Percentiles rank a stretch among this genome's conserved stretches.
These are phyloP conservation scores for Trichomonas tenax DNA, from an alignment of 208 protist genomes.

Conservation along the genomic window DNA sequence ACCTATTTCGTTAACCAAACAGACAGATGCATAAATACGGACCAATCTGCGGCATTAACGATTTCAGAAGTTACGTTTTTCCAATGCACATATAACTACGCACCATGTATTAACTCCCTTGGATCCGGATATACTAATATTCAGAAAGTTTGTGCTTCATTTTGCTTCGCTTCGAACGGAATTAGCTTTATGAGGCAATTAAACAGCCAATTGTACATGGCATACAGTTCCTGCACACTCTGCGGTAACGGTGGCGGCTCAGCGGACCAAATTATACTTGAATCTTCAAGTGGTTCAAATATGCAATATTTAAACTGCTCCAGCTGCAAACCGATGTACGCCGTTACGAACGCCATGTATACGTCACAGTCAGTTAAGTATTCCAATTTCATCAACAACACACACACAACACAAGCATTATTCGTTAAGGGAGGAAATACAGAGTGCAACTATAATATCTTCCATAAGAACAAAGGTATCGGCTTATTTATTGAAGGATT, in stretches of 20 bases:
- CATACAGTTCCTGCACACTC: not conserved
- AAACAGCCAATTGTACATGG: not conserved
- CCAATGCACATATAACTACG: not conserved
- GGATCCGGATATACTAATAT: not conserved
- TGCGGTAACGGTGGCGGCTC: not conserved
- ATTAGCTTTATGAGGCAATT: not conserved
- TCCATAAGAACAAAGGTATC: not conserved
- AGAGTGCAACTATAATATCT: not conserved
- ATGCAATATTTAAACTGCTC: not conserved
- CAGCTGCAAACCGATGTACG: not conserved
- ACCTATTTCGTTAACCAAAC: not conserved
- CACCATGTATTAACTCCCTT: not conserved
- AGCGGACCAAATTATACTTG: not conserved
- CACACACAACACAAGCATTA: not conserved
- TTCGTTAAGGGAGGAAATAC: not conserved
- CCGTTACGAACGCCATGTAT: not conserved
- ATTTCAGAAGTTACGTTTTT: not conserved
- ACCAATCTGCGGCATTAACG: not conserved
- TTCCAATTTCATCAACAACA: not conserved
- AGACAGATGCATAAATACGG: not conserved
- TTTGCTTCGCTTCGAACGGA: not conserved
- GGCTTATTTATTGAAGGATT: not conserved
- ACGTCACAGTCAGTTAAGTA: not conserved
- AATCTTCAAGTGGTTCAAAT: not conserved
- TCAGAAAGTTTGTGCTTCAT: not conserved